Percentiles rank a stretch among this genome's conserved stretches.
These are phyloP conservation scores for Venturia asperata DNA, from an alignment of 2,329 filamentous ascomycete species.

Conservation along the genomic window DNA sequence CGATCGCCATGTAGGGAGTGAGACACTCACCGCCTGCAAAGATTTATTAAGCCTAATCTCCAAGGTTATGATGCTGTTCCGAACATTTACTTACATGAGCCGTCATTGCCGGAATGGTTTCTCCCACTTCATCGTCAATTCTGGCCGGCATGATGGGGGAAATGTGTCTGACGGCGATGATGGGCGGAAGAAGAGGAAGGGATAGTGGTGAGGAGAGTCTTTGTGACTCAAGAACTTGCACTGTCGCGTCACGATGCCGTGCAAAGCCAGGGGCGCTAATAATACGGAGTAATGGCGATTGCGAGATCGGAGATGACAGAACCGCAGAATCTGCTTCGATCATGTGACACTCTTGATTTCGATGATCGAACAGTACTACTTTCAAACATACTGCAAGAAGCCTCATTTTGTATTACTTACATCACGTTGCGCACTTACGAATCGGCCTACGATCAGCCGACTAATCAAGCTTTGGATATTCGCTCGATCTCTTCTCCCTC, in stretches of 20 bases:
- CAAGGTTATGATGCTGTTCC: background rate
- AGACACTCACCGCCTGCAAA: slow-evolving; percentile 93
- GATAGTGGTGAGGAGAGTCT: background rate
- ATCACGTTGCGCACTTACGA: too few relatives aligned
- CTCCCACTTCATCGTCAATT: slow-evolving; percentile 18
- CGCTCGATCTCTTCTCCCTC: too few relatives aligned
- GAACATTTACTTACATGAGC: slow-evolving; percentile 19
- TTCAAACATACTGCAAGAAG: too few relatives aligned
- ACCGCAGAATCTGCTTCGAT: background rate
- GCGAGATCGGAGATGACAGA: background rate
- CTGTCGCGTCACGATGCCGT: background rate
- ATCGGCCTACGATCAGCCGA: too few relatives aligned
- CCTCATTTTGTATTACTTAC: too few relatives aligned
- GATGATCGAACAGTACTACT: background rate
- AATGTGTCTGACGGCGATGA: background rate
- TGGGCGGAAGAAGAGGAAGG: background rate
- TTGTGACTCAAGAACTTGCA: slow-evolving; percentile 1
- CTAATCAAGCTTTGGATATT: too few relatives aligned
- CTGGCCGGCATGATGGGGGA: slow-evolving; percentile 2
- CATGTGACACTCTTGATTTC: background rate
- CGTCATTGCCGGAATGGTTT: slow-evolving; percentile 20
- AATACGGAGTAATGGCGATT: background rate
- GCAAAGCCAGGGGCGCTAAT: background rate
- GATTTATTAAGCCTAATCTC: background rate
- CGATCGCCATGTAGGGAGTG: slow-evolving; percentile 83